phyloP scores from a whole-genome alignment of 2,329 filamentous ascomycete genomes.

The Aspergillus sclerotialis region DNA sequence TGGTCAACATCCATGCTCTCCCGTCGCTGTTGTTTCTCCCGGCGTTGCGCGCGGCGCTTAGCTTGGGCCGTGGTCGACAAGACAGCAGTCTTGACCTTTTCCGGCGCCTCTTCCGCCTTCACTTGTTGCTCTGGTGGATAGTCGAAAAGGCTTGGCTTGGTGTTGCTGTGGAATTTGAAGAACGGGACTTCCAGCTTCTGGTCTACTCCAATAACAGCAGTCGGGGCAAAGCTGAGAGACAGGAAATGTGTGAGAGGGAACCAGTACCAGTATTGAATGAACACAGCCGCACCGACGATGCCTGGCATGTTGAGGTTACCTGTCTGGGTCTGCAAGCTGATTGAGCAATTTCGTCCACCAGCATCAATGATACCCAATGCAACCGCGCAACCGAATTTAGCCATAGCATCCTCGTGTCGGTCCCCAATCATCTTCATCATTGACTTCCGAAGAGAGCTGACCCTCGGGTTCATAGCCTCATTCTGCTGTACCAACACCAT shows the following conservation, averaged over 20 bases:
- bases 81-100: conserved; percentile 90
- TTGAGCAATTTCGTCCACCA: conserved; percentile 95
- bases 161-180: conserved; percentile 94
- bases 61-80: conserved; percentile 95
- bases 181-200: conserved; percentile 87
- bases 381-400: conserved; percentile 92
- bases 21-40: conserved; percentile 78
- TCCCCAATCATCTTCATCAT: conserved; percentile 91
- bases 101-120: conserved; percentile 87
- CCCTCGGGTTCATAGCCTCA: conserved; percentile 97
- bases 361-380: conserved; percentile 97
- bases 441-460: conserved; percentile 81
- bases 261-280: conserved; percentile 99
- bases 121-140: conserved; percentile 96
- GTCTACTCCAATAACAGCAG: conserved; percentile 89
- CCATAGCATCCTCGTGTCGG: conserved; percentile 97
- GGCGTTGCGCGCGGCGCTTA: conserved; percentile 87
- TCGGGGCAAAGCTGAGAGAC: conserved; percentile 92
- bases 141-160: conserved; percentile 90
- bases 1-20: conserved; percentile 96
- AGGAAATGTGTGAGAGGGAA: conserved; percentile 98
- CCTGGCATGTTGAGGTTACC: conserved; percentile 98
- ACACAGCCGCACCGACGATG: conserved; percentile 95
- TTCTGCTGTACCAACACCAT: conserved; percentile 99
- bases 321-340: conserved; percentile 93